A percentile compares a stretch with the other conserved stretches of the same genome.
Evolutionary conservation across 208 protist species (phyloP).

Genomic region (Leptomonas pyrrhocoris): DNA sequence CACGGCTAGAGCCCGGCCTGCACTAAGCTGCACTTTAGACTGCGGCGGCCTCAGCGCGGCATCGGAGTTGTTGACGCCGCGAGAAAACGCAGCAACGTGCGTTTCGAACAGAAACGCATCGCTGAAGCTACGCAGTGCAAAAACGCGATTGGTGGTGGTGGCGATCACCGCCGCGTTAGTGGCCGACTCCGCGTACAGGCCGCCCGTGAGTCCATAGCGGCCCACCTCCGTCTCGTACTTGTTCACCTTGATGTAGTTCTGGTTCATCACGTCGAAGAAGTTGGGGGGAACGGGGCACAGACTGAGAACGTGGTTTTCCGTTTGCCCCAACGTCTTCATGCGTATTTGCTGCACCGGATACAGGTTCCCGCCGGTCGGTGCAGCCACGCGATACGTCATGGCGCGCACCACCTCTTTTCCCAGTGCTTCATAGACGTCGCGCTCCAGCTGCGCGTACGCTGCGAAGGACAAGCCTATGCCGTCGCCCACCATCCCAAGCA

Average conservation of each 20-base stretch:
- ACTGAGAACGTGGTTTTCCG: not conserved
- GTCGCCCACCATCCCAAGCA: not conserved
- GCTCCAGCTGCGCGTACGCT: slow-evolving; percentile 21
- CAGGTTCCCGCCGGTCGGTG: not conserved
- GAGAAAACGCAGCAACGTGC: not conserved
- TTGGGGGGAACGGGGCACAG: slow-evolving; percentile 48
- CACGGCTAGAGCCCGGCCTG: slow-evolving; percentile 12
- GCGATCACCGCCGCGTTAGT: slow-evolving; percentile 35
- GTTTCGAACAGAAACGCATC: slow-evolving; percentile 13
- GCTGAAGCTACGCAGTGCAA: slow-evolving; percentile 16
- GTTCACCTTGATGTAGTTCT: slow-evolving; percentile 41
- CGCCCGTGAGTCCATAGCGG: slow-evolving; percentile 34
- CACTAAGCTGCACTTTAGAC: not conserved
- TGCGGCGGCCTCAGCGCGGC: not conserved
- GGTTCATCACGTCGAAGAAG: slow-evolving; percentile 53
- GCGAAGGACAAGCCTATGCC: slow-evolving; percentile 4
- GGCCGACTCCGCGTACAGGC: slow-evolving; percentile 35
- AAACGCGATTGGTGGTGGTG: slow-evolving; percentile 30
- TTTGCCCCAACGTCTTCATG: slow-evolving; percentile 38
- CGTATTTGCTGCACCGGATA: slow-evolving; percentile 10
- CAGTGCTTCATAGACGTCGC: not conserved
- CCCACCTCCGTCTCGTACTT: slow-evolving; percentile 18
- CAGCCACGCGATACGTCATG: slow-evolving; percentile 17
- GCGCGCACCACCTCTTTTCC: slow-evolving; percentile 3
- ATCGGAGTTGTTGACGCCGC: slow-evolving; percentile 9